Evolutionary conservation across 2,329 filamentous ascomycete species (phyloP).

Genomic region (Ophiocordyceps camponoti-saundersi): DNA sequence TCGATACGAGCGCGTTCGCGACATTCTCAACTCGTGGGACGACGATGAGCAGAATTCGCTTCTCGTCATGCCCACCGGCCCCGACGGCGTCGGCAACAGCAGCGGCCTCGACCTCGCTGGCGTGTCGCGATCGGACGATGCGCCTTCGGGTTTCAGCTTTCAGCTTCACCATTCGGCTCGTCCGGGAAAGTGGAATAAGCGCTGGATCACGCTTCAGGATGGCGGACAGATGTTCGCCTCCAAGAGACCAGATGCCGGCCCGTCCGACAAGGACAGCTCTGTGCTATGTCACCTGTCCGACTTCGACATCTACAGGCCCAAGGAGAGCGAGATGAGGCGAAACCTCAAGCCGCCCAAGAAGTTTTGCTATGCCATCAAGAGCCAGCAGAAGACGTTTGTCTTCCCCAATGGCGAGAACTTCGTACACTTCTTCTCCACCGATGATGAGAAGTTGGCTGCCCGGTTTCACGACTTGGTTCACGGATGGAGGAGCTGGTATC

Average conservation of each 20-base stretch:
- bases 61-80: slow-evolving; percentile 43
- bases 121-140: slow-evolving; percentile 38
- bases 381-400: slow-evolving; percentile 72
- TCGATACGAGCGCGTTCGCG: slow-evolving; percentile 70
- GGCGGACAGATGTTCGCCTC: slow-evolving; percentile 57
- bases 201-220: slow-evolving; percentile 54
- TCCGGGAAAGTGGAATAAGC: slow-evolving; percentile 77
- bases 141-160: slow-evolving; percentile 50
- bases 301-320: slow-evolving; percentile 79
- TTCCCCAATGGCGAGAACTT: slow-evolving; percentile 74
- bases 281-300: slow-evolving; percentile 76
- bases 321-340: slow-evolving; percentile 47
- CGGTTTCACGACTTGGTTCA: slow-evolving; percentile 58
- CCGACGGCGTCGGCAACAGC: slow-evolving; percentile 15
- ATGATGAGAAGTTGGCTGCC: slow-evolving; percentile 49
- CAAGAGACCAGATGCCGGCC: slow-evolving; percentile 48
- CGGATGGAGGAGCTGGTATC: slow-evolving; percentile 79
- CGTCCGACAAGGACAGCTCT: slow-evolving; percentile 45
- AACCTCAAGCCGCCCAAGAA: slow-evolving; percentile 71
- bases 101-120: slow-evolving; percentile 45
- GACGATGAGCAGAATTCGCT: slow-evolving; percentile 61
- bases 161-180: slow-evolving; percentile 67
- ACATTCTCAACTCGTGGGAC: slow-evolving; percentile 90
- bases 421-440: slow-evolving; percentile 80
- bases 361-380: slow-evolving; percentile 77